A percentile compares a stretch with the other conserved stretches of the same genome.
phyloP scores from a whole-genome alignment of 345 rosid genomes.

The Eucalyptus camaldulensis region DNA sequence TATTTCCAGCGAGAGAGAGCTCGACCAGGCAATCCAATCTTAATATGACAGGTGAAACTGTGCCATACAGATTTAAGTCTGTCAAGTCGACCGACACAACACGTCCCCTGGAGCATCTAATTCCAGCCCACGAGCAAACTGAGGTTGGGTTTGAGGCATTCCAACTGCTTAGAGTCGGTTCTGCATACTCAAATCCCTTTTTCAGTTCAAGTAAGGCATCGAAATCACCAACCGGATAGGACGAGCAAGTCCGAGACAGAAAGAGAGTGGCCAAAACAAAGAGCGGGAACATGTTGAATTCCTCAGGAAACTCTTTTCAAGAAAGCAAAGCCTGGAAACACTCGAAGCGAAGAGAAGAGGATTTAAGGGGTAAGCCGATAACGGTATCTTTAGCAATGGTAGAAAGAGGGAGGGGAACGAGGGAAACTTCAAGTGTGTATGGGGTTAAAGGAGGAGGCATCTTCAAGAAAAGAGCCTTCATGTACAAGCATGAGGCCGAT shows the following conservation, averaged over 20 bases:
- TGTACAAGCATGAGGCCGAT: constrained; percentile 41
- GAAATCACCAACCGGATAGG: constrained; percentile 31
- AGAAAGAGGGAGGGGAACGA: constrained; percentile 38
- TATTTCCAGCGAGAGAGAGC: constrained; percentile 52
- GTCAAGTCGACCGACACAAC: constrained; percentile 47
- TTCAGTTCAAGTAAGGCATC: constrained; percentile 29
- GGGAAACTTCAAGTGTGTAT: constrained; percentile 24
- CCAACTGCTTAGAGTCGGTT: constrained; percentile 39
- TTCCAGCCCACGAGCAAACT: constrained; percentile 53
- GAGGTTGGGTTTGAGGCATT: constrained; percentile 29
- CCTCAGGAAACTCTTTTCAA: not conserved
- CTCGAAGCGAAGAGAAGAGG: constrained; percentile 17
- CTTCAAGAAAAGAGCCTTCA: constrained; percentile 28
- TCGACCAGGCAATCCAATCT: constrained; percentile 28
- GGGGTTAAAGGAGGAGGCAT: not conserved
- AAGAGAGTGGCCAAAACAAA: constrained; percentile 27
- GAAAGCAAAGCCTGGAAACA: constrained; percentile 18
- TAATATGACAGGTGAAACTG: constrained; percentile 25
- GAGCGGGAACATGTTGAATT: constrained; percentile 35
- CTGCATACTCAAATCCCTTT: constrained; percentile 32
- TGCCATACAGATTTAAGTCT: constrained; percentile 36
- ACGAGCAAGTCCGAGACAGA: constrained; percentile 2
- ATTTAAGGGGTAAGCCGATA: constrained; percentile 9
- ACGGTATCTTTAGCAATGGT: constrained; percentile 15
- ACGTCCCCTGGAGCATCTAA: constrained; percentile 26